Evolutionary conservation across 2,329 filamentous ascomycete genomes (phyloP), one percentile per base, ranked within the genome.

Genomic region (Alternaria solani): DNA sequence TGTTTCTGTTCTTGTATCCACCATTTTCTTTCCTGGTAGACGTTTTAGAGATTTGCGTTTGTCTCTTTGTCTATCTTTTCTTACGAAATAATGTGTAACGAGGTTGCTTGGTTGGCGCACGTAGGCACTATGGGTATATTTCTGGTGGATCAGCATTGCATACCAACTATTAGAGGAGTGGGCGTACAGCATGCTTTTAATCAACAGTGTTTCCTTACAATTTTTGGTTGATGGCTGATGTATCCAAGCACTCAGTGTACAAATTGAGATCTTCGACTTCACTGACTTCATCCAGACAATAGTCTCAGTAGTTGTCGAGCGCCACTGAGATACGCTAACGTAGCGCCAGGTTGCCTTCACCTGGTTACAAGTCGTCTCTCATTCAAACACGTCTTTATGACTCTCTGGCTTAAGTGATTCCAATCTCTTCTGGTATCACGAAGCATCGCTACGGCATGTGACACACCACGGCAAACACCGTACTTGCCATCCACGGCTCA

Each of bases 81-180:
- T 63, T 47, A 55, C 47, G 59, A 62, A 23, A 43, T 55, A 42
- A 62, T 59, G 59, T 51, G 51, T 62, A 49, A 62, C 51, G 55
- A 59, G 39, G 46, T 59, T 32, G 51, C 47, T 48, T 53, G 54
- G 36, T 30, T 48, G 52, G 32, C 36, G 52, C 32, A 47, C 30
- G 14, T 44, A 34, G 38, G 44, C 39, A 59, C 48, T 44, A 16
- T 36, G 16, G 51, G 26, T 28, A 51, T 28, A 28, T n/a, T 43
- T 59, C 32, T 46, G n/a, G 38, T 11, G 26, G 47, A 42, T 26
- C 34, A 30, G 51, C 39, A 43, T 23, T 41, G 51, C 32, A 47
- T 42, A 47, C 32, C 12, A 38, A 25, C 11, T 26, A 14, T 54
- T 20, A 38, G 46, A 49, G 8, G 5, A 49, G 46, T 49, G 20